These are phyloP conservation scores for Coemansia sp. DNA, from an alignment of 192 early-diverging fungal genomes.

Conservation along the genomic window DNA sequence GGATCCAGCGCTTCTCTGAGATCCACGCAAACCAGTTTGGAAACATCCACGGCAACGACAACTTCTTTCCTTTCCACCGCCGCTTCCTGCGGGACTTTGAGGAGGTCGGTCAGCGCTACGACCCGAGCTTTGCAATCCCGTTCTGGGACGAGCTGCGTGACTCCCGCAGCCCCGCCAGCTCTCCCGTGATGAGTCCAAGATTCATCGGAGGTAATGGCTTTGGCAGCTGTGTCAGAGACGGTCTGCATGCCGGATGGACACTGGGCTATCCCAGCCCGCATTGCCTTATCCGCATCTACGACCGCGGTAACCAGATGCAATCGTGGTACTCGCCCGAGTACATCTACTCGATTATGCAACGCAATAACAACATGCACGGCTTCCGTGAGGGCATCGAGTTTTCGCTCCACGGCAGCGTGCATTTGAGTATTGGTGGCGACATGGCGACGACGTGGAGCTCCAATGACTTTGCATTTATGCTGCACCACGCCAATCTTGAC, in stretches of 20 bases:
- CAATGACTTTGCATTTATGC: conserved; percentile 59
- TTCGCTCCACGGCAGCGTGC: conserved; percentile 49
- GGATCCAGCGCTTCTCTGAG: conserved; percentile 36
- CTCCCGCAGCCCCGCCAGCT: conserved; percentile 44
- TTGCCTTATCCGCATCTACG: conserved; percentile 35
- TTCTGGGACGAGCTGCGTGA: conserved; percentile 61
- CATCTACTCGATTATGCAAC: conserved; percentile 46
- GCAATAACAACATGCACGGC: conserved; percentile 37
- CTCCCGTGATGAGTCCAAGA: conserved; percentile 27
- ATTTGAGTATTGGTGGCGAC: conserved; percentile 51
- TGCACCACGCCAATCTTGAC: conserved; percentile 64
- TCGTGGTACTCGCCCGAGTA: conserved; percentile 48
- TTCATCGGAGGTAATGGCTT: conserved; percentile 42
- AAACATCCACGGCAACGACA: conserved; percentile 52
- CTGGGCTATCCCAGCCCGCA: conserved; percentile 37
- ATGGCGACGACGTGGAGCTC: conserved; percentile 51
- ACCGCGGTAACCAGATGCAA: conserved; percentile 34
- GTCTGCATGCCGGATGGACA: conserved; percentile 34
- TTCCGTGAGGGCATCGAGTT: conserved; percentile 51
- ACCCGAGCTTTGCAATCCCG: conserved; percentile 48
- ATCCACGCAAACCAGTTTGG: conserved; percentile 45
- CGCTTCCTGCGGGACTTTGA: conserved; percentile 53
- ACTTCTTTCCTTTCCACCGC: conserved; percentile 57
- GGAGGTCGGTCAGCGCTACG: conserved; percentile 46
- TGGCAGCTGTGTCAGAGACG: conserved; percentile 45